Percentiles rank a stretch among this genome's conserved stretches.
phyloP scores from a whole-genome alignment of 2,329 filamentous ascomycete genomes.

The Lasiodiplodia gonubiensis region DNA sequence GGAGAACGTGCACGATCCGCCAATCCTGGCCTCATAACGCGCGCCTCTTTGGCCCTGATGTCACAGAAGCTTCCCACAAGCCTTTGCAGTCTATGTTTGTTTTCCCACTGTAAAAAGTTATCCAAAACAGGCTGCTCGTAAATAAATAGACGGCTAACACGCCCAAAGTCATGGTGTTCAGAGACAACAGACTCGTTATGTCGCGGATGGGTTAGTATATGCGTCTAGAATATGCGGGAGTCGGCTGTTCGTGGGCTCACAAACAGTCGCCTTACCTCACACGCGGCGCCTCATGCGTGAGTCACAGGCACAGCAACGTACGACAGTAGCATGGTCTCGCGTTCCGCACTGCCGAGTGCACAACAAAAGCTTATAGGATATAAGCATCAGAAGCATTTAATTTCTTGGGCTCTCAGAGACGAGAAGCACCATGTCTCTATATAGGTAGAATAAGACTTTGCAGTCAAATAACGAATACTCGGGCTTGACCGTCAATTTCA shows the following conservation, averaged over 20 bases:
- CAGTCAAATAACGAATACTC: background rate
- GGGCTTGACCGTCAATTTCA: no score
- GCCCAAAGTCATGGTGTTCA: background rate
- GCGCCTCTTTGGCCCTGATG: background rate
- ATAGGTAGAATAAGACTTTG: background rate
- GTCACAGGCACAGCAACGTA: background rate
- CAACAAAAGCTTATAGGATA: background rate
- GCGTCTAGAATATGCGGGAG: background rate
- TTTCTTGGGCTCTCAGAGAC: no score
- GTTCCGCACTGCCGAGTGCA: background rate
- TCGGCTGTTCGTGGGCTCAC: background rate
- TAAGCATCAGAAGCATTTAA: background rate
- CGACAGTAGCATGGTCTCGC: background rate
- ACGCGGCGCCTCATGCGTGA: background rate
- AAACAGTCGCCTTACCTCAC: background rate
- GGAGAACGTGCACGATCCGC: slow-evolving; percentile 15
- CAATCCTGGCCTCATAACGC: slow-evolving; percentile 3
- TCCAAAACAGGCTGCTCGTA: slow-evolving; percentile 14
- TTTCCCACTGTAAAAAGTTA: slow-evolving; percentile 8
- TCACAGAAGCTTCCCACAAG: background rate
- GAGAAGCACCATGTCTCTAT: background rate
- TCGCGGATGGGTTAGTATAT: background rate
- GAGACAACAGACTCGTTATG: background rate
- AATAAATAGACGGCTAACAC: background rate
- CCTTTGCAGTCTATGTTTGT: background rate